phyloP scores from a whole-genome alignment of 768 basidiomycete species.

The Fistulinella prunicolor region DNA sequence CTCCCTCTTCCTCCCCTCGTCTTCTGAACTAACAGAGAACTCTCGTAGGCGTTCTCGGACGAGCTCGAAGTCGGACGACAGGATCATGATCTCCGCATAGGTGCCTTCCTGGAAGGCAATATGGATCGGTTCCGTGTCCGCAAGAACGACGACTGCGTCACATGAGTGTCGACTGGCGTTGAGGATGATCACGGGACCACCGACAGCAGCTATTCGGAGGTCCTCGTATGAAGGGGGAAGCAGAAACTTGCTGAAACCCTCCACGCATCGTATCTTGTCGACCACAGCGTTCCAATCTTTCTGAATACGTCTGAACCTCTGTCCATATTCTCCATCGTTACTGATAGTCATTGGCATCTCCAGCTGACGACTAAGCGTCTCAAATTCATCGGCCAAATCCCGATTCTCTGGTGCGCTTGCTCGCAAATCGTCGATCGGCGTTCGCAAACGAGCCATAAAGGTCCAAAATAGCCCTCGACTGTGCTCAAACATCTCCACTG shows the following conservation, averaged over 20 bases:
- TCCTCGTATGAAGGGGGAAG: conserved; percentile 18
- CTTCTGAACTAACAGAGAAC: neutral
- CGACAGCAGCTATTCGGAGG: conserved; percentile 14
- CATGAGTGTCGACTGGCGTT: conserved; percentile 25
- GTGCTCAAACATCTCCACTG: conserved; percentile 37
- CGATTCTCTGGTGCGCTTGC: neutral
- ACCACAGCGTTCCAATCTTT: conserved; percentile 27
- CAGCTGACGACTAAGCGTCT: conserved; percentile 17
- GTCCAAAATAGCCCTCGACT: conserved; percentile 28
- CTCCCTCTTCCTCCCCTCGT: neutral
- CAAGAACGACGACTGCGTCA: conserved; percentile 19
- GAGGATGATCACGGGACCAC: conserved; percentile 34
- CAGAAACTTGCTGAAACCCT: conserved; percentile 25
- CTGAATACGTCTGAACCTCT: conserved; percentile 18
- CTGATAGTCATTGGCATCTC: conserved; percentile 12
- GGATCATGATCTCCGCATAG: neutral
- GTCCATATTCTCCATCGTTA: conserved; percentile 9
- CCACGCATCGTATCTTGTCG: conserved; percentile 24
- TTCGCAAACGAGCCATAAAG: conserved; percentile 21
- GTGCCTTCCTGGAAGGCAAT: conserved; percentile 9
- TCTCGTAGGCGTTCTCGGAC: neutral
- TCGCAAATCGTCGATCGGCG: conserved; percentile 24
- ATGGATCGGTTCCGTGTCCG: conserved; percentile 7
- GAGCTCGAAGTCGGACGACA: conserved; percentile 5
- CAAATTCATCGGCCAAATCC: conserved; percentile 20